phyloP scores from a whole-genome alignment of 768 basidiomycete genomes.

The Mycena albidolilacea region DNA sequence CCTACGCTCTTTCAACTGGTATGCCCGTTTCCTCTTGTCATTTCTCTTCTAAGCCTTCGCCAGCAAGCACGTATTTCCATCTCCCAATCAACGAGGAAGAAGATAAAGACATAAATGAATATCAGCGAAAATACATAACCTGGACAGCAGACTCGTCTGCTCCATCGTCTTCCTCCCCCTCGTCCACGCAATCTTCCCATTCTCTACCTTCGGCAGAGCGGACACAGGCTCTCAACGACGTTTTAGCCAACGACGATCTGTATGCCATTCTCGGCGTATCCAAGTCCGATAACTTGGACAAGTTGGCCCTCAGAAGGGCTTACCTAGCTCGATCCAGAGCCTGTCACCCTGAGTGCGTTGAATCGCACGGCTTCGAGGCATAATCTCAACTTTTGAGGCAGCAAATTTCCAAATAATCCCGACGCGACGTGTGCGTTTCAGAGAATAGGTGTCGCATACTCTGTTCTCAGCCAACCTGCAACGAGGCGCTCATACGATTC shows the following conservation, averaged over 20 bases:
- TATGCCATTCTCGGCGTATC: slow-evolving; percentile 81
- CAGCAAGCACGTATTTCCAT: slow-evolving; percentile 76
- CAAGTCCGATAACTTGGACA: slow-evolving; percentile 67
- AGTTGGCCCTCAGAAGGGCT: slow-evolving; percentile 76
- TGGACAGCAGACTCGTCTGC: slow-evolving; percentile 62
- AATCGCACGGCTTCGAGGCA: not conserved
- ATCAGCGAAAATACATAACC: slow-evolving; percentile 64
- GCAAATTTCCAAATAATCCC: slow-evolving; percentile 85
- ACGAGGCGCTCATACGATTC: slow-evolving; percentile 79
- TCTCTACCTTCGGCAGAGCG: slow-evolving; percentile 39
- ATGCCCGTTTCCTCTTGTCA: slow-evolving; percentile 9
- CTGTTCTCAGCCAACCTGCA: slow-evolving; percentile 82
- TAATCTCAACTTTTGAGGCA: slow-evolving; percentile 46
- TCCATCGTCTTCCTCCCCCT: slow-evolving; percentile 46
- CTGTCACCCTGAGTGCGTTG: slow-evolving; percentile 89
- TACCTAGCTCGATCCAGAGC: slow-evolving; percentile 82
- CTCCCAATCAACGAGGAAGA: slow-evolving; percentile 74
- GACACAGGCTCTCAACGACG: slow-evolving; percentile 60
- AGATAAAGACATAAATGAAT: slow-evolving; percentile 61
- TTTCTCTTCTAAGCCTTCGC: not conserved
- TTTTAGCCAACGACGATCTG: slow-evolving; percentile 76
- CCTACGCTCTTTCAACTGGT: slow-evolving; percentile 63
- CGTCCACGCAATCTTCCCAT: slow-evolving; percentile 27
- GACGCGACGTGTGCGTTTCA: slow-evolving; percentile 90
- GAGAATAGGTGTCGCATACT: slow-evolving; percentile 87